Evolutionary conservation across 495 filamentous ascomycete genomes (phyloP), one percentile per base, ranked within the genome.

Genomic region (Hyaloscypha hepaticicola): DNA sequence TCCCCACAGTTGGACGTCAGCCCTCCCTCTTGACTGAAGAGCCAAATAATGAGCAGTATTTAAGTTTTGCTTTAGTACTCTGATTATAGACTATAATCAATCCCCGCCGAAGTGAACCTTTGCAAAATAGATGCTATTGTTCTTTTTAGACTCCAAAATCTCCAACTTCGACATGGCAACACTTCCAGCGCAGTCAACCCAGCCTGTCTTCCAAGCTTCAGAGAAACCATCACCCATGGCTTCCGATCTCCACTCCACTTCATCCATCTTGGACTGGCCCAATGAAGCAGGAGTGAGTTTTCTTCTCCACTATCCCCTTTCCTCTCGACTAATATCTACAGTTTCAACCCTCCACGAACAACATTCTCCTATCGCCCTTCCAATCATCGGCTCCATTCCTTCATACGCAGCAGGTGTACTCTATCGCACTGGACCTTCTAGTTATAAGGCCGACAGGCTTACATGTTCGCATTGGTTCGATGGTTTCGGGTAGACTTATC

Each of bases 401-500:
- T 0, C 73, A 1, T 82, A 76, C 75, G 77, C 76, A 31, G 75
- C 74, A 27, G 91, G 91, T 5, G 77, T 79, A 1, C 78, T 95
- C 4, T 93, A 88, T 68, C 83, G 91, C 4, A 93, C 87, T 3
- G 90, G 90, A 0, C 89, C 88, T 0, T 88, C 89, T 0, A 77
- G 80, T 21, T 82, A 81, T 64, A 82, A 82, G 62, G 70, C 89
- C 8, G 84, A 84, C 66, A 74, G 77, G 28, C 75, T 84, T 8
- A 82, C 75, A 0, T 58, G 33, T 26, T 38, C 29, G 6, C 91
- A 95, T 70, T 95, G 90, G 91, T 91, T 93, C 64, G 88, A 93
- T 73, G 86, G 88, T n/a, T 85, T 92, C 50, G 80, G 80, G n/a
- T 87, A 91, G 64, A 85, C 84, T 2, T 89, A 92, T 68, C 83